These are phyloP conservation scores for Hanseniaspora meyeri DNA, from an alignment of 805 yeast species.

Conservation along the genomic window DNA sequence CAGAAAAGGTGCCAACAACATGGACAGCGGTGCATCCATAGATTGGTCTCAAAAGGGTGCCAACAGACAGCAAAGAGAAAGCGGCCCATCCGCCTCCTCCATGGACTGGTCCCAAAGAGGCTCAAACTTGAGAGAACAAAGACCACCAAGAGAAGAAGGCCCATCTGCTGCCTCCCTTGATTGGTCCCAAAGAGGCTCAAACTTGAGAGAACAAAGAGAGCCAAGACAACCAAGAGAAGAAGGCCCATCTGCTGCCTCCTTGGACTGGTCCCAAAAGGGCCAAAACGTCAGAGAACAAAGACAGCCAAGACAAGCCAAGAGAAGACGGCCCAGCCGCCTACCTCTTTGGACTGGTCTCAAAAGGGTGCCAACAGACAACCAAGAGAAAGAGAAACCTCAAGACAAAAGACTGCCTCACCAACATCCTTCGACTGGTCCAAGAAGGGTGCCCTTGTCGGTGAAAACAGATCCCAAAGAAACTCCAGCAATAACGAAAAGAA, in stretches of 20 bases:
- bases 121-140: not conserved
- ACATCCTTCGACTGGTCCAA: conserved; percentile 2
- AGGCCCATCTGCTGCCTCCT: not conserved
- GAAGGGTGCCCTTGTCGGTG: conserved; percentile 1
- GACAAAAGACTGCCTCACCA: not conserved
- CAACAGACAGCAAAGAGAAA: not conserved
- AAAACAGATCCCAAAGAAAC: not conserved
- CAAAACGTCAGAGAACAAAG: not conserved
- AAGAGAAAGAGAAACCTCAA: not conserved
- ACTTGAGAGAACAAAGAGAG: not conserved
- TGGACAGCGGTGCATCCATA: not conserved
- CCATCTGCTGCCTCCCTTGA: not conserved
- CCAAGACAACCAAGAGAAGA: not conserved
- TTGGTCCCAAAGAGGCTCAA: conserved; percentile 2
- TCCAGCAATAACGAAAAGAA: not conserved
- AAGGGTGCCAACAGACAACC: conserved; percentile 3
- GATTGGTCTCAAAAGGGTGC: conserved; percentile 9
- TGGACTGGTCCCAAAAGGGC: conserved; percentile 8
- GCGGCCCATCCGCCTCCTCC: not conserved
- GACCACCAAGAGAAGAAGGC: not conserved
- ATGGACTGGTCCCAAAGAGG: conserved; percentile 9
- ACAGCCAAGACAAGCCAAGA: not conserved
- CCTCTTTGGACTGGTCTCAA: not conserved
- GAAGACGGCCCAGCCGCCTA: not conserved
- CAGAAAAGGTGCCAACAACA: conserved; percentile 3